Evolutionary conservation across 805 yeast genomes (phyloP), one percentile per base, ranked within the genome.

Genomic region (Suhomyces kilbournensis): DNA sequence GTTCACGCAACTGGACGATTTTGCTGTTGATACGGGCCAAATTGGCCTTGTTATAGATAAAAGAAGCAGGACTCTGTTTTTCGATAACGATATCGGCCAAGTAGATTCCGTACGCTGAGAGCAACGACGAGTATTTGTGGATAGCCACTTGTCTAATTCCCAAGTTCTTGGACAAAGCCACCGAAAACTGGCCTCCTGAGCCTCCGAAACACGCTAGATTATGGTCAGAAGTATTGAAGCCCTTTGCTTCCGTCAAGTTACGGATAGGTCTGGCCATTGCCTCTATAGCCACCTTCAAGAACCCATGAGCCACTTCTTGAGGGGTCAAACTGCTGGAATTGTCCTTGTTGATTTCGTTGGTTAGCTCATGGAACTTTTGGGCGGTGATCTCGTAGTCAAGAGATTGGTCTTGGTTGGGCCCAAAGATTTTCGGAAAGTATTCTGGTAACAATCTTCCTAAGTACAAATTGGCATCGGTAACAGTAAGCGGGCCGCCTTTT

Each of bases 101-200:
- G 2, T 90, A 83, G 74, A 90, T 90, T 55, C 97, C 97, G 64
- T 87, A 90, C 0, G 97, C 96, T 1, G 96, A 88, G 9, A 90
- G 72, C 42, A 90, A 82, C 0, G 96, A 88, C 2, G 96, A 88
- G 66, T 88, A 88, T 64, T 86, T 80, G 69, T 90, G 96, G 23
- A 88, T 84, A 32, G 89, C 68, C 7, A 90, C 87, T 26, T 82
- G 80, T 10, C 74, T 66, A 46, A 90, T 86, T 7, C 91, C 91
- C 54, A 90, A 74, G 23, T 80, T 77, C 52, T 81, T 76, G 1
- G 96, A 96, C 34, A 90, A 84, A 8, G 88, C 84, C 47, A 81
- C 84, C 2, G 94, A 92, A 67, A 88, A 92, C 69, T 90, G 97
- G 7, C 97, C 97, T 50, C 97, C 97, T 23, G 96, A 96, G 47